Percentiles rank a stretch among this genome's conserved stretches.
Evolutionary conservation across 2,329 filamentous ascomycete species (phyloP).

Genomic region (Teratosphaeria epicoccoides): DNA sequence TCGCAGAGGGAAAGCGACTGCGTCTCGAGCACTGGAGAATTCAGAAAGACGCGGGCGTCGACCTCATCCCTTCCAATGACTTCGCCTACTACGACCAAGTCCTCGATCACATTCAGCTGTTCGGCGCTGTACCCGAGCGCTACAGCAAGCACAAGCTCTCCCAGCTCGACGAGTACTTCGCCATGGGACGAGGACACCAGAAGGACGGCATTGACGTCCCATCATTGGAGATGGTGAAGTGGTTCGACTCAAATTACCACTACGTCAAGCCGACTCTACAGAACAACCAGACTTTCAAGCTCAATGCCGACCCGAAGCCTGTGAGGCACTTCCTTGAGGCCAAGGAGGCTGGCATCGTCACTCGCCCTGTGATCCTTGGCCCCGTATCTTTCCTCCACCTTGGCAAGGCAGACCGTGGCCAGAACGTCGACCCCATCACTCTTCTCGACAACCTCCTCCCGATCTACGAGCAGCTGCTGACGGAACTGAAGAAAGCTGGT

Average conservation of each 20-base stretch:
- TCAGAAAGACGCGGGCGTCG: conserved; percentile 95
- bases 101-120: conserved; percentile 95
- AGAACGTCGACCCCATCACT: conserved; percentile 85
- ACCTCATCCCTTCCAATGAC: conserved; percentile 98
- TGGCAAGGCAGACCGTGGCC: conserved; percentile 94
- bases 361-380: conserved; percentile 87
- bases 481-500: conserved; percentile 89
- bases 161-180: conserved; percentile 93
- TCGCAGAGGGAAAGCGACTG: conserved; percentile 92
- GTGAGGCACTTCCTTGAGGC: conserved; percentile 91
- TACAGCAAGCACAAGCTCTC: conserved; percentile 86
- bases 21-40: conserved; percentile 98
- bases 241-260: conserved; percentile 99
- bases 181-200: conserved; percentile 98
- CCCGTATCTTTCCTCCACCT: conserved; percentile 96
- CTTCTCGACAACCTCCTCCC: conserved; percentile 88
- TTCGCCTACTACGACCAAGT: conserved; percentile 98
- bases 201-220: conserved; percentile 89
- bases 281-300: conserved; percentile 93
- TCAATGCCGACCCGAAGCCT: conserved; percentile 79
- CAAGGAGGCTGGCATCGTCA: conserved; percentile 89
- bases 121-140: conserved; percentile 83
- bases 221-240: conserved; percentile 92
- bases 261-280: conserved; percentile 99
- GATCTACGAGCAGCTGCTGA: conserved; percentile 85